A percentile compares a stretch with the other conserved stretches of the same genome.
These are phyloP conservation scores for Eucalyptus sp. DNA, from an alignment of 345 rosid species.

Conservation along the genomic window DNA sequence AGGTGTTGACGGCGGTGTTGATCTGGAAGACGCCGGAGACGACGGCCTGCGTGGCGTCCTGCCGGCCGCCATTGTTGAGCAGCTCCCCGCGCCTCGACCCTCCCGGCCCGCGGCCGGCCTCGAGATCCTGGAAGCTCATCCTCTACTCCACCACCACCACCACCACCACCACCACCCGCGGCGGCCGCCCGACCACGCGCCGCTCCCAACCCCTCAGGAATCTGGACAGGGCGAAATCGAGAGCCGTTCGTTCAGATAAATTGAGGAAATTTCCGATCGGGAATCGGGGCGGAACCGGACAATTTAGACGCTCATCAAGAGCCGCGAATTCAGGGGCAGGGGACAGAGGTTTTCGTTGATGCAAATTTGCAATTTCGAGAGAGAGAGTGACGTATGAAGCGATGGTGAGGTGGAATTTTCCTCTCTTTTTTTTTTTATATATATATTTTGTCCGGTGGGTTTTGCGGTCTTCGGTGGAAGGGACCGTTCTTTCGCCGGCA, in stretches of 20 bases:
- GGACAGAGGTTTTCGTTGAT: neutral
- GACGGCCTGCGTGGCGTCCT: conserved; percentile 80
- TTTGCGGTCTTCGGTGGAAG: neutral
- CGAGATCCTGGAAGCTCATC: conserved; percentile 98
- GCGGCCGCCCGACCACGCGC: neutral
- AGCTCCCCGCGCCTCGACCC: conserved; percentile 39
- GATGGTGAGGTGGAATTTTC: neutral
- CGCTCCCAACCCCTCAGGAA: neutral
- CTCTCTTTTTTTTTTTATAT: too few relatives aligned
- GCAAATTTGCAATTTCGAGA: neutral
- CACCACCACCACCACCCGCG: neutral
- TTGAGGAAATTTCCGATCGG: neutral
- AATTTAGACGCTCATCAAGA: neutral
- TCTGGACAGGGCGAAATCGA: neutral
- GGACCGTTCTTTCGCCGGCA: neutral
- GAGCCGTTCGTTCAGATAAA: neutral
- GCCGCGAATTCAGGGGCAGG: neutral
- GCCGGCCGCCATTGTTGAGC: conserved; percentile 30
- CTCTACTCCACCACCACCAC: neutral
- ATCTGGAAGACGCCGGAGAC: conserved; percentile 98
- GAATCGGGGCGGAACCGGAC: neutral
- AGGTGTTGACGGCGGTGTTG: conserved; percentile 93
- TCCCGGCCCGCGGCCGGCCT: conserved; percentile 44
- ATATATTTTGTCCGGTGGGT: neutral
- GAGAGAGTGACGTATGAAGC: neutral